Evolutionary conservation across 495 filamentous ascomycete genomes (phyloP), one percentile per base, ranked within the genome.

Genomic region (Penicillium chermesinum): DNA sequence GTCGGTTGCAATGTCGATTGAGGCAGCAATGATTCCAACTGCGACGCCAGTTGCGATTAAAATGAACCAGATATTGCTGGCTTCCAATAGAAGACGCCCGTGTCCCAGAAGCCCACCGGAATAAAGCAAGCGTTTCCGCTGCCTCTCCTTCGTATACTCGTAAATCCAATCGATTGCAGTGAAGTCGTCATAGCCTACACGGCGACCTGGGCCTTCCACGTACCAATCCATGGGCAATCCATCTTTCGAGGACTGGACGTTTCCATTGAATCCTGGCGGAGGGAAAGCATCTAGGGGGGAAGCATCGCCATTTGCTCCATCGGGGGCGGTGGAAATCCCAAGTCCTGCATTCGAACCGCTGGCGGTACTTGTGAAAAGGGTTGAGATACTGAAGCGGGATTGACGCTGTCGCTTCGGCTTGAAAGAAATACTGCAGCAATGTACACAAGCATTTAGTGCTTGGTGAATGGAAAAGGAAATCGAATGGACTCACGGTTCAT

Each of bases 91-190:
- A 44, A 84, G 83, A 39, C 77, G 80, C 21, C 80, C 53, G 60
- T 91, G 82, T 18, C 90, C 89, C 16, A 91, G 50, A 12, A 95
- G 46, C 2, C 89, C 76, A 50, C 74, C 82, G 2, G 83, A 81
- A 42, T 80, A 83, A 8, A 98, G 73, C 13, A 86, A 72, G 7
- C 89, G 78, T 53, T 93, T 78, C 35, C 93, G 80, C 64, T 95
- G 89, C 14, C 93, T 79, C 66, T 98, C 93, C 65, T 96, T 96
- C 18, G 89, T 93, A 63, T 98, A 95, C 66, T 98, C 93, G 61
- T 95, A 97, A 56, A 96, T 97, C 93, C 93, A 98, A 71, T 98
- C 93, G 65, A 98, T 98, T 12, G 94, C 93, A 12, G 94, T 96
- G 59, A 96, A 76, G 70, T 98, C 87, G 55, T 95, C 93, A 67